A percentile compares a stretch with the other conserved stretches of the same genome.
phyloP scores from a whole-genome alignment of 164 flowering plant genomes.

The Vitis rotundifolia region DNA sequence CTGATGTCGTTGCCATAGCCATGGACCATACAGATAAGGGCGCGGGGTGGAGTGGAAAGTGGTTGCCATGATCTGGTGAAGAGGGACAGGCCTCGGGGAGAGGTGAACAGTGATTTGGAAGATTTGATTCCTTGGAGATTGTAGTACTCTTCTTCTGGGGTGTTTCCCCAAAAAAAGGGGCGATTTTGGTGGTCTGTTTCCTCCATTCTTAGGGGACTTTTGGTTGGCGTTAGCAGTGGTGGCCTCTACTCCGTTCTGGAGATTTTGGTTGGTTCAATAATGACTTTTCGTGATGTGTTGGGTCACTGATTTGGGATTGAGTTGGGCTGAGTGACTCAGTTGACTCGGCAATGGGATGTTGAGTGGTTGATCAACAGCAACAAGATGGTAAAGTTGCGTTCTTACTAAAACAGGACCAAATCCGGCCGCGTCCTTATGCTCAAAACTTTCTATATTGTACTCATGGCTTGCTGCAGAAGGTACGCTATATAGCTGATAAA shows the following conservation, averaged over 20 bases:
- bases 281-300: not conserved
- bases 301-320: not conserved
- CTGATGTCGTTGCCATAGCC: slow-evolving; percentile 92
- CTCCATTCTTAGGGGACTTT: slow-evolving; percentile 9
- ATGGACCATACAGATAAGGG: slow-evolving; percentile 77
- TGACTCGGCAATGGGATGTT: not conserved
- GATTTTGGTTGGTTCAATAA: not conserved
- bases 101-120: slow-evolving; percentile 57
- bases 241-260: not conserved
- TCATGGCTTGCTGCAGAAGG: too few relatives aligned
- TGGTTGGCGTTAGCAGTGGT: not conserved
- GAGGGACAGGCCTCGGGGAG: slow-evolving; percentile 73
- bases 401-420: too few relatives aligned
- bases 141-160: slow-evolving; percentile 72
- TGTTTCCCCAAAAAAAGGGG: slow-evolving; percentile 73
- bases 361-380: too few relatives aligned
- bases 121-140: slow-evolving; percentile 43
- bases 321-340: not conserved
- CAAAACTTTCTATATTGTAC: too few relatives aligned
- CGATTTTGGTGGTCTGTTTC: slow-evolving; percentile 10
- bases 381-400: too few relatives aligned
- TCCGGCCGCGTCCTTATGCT: too few relatives aligned
- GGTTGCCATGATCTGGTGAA: slow-evolving; percentile 92
- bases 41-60: slow-evolving; percentile 50
- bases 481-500: too few relatives aligned